These are phyloP conservation scores for Diddensiella santjacobensis DNA, from an alignment of 805 yeast genomes.

Conservation along the genomic window DNA sequence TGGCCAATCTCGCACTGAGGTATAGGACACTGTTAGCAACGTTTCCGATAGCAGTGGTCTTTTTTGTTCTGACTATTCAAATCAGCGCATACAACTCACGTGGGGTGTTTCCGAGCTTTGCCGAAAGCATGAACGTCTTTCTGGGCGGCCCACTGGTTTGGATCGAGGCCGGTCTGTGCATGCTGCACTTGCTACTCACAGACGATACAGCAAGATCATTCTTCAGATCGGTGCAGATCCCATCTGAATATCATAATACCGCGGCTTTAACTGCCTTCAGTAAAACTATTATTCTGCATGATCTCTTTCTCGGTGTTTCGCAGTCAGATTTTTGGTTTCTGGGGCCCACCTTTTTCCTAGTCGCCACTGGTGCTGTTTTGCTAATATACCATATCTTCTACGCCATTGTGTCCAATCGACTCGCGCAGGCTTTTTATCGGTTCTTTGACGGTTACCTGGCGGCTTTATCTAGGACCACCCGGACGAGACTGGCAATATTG, in stretches of 20 bases:
- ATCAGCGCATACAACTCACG: conserved; percentile 41
- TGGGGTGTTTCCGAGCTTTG: conserved; percentile 42
- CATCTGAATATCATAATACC: conserved; percentile 27
- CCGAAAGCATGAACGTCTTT: conserved; percentile 43
- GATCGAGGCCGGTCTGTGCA: conserved; percentile 26
- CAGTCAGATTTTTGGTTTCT: conserved; percentile 52
- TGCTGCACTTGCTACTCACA: conserved; percentile 22
- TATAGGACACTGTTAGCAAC: conserved; percentile 73
- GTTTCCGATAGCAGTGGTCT: conserved; percentile 59
- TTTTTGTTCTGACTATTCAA: conserved; percentile 54
- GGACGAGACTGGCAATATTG: background rate
- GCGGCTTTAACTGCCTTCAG: conserved; percentile 21
- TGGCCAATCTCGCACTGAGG: conserved; percentile 67
- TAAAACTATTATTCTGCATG: conserved; percentile 35
- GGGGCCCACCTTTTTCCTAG: conserved; percentile 55
- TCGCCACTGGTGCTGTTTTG: conserved; percentile 36
- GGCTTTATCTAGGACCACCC: background rate
- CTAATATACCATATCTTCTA: background rate
- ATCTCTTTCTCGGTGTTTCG: conserved; percentile 65
- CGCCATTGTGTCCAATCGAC: conserved; percentile 3
- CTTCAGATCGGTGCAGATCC: conserved; percentile 26
- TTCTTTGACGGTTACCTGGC: conserved; percentile 2
- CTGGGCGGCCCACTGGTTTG: conserved; percentile 29
- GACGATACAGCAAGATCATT: conserved; percentile 16
- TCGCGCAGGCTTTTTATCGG: background rate